phyloP scores from a whole-genome alignment of 83 land plant species.

The Picea mariana region DNA sequence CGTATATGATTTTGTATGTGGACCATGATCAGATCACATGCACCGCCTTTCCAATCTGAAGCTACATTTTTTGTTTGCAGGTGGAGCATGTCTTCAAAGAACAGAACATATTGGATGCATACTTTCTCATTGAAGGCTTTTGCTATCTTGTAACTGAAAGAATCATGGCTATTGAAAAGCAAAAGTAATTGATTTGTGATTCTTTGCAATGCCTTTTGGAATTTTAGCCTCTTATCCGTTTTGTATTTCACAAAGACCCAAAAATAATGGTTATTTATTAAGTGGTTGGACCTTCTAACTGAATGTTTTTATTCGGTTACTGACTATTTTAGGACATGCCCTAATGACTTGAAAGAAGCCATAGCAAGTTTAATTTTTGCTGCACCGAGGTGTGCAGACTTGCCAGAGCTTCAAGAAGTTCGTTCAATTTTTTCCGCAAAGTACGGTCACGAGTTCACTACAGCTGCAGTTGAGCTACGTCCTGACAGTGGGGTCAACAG shows the following conservation, averaged over 20 bases:
- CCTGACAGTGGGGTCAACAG: conserved; percentile 82
- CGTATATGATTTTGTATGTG: neutral
- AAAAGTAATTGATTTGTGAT: conserved; percentile 20
- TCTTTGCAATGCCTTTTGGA: neutral
- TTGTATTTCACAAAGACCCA: neutral
- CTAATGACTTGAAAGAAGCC: conserved; percentile 88
- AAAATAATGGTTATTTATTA: neutral
- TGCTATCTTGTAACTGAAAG: conserved; percentile 47
- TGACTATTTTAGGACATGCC: conserved; percentile 56
- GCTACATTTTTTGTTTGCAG: conserved; percentile 19
- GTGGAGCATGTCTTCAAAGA: conserved; percentile 70
- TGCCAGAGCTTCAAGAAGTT: conserved; percentile 67
- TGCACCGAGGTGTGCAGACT: conserved; percentile 78
- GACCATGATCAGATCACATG: neutral
- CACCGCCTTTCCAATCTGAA: neutral
- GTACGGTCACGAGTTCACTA: conserved; percentile 79
- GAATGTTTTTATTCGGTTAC: neutral
- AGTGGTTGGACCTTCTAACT: neutral
- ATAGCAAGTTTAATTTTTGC: conserved; percentile 83
- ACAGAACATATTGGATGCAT: conserved; percentile 67
- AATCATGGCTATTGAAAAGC: conserved; percentile 31
- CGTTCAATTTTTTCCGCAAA: conserved; percentile 66
- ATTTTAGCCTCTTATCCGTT: neutral
- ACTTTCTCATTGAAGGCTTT: conserved; percentile 42
- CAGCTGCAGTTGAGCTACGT: conserved; percentile 77